phyloP scores from a whole-genome alignment of 148 eudicot species.

The Rhododendron griersonianum region DNA sequence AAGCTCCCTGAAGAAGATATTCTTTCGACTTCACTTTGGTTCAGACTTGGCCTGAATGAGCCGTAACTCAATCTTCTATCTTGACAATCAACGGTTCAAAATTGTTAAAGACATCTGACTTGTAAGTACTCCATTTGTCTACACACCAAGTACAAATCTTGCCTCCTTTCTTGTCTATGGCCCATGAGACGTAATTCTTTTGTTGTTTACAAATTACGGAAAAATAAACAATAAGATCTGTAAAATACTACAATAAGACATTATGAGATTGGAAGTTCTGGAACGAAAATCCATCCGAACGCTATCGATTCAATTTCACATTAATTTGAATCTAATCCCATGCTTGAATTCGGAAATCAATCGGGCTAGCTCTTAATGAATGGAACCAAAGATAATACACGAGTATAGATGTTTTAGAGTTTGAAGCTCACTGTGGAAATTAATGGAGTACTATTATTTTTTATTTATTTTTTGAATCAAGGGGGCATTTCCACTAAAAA shows the following conservation, averaged over 20 bases:
- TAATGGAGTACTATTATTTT: too few relatives aligned
- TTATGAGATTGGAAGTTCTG: too few relatives aligned
- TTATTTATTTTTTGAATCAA: too few relatives aligned
- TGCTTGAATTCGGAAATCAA: not conserved
- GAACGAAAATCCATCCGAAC: too few relatives aligned
- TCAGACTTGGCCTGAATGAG: not conserved
- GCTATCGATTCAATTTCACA: too few relatives aligned
- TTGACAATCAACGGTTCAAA: not conserved
- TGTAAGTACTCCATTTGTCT: not conserved
- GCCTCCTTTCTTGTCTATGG: not conserved
- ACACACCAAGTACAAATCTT: not conserved
- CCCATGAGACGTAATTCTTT: not conserved
- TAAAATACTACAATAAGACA: too few relatives aligned
- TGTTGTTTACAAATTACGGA: not conserved
- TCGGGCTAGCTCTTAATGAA: not conserved
- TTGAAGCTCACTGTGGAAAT: too few relatives aligned
- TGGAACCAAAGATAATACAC: not conserved
- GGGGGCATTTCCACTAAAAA: too few relatives aligned
- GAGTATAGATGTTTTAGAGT: too few relatives aligned
- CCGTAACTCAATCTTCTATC: not conserved
- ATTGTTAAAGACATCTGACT: not conserved
- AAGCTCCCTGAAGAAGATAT: too few relatives aligned
- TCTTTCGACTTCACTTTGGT: not conserved
- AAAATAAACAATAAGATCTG: too few relatives aligned
- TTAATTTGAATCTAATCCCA: not conserved